A percentile compares a stretch with the other conserved stretches of the same genome.
phyloP scores from a whole-genome alignment of 495 filamentous ascomycete genomes.

The Aspergillus wentii region DNA sequence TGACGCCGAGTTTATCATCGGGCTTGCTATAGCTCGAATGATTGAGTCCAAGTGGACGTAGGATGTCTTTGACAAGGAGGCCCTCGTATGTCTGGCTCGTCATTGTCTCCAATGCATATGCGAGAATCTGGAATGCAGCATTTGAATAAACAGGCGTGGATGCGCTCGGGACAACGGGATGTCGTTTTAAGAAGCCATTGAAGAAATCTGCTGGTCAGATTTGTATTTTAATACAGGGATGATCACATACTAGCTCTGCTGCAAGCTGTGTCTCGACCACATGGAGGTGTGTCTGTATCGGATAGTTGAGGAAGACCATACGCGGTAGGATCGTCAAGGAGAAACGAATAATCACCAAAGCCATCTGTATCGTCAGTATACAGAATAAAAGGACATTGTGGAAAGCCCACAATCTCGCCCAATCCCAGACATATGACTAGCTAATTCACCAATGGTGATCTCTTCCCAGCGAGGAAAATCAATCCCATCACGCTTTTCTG shows the following conservation, averaged over 20 bases:
- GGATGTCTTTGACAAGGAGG: constrained; percentile 19
- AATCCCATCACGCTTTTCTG: constrained; percentile 23
- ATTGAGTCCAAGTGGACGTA: constrained; percentile 35
- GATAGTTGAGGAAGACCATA: constrained; percentile 36
- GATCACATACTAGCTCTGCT: constrained; percentile 13
- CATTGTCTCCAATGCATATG: constrained; percentile 46
- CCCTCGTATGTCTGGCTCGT: constrained; percentile 6
- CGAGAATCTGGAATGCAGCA: constrained; percentile 51
- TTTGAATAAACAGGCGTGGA: constrained; percentile 56
- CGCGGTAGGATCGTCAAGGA: constrained; percentile 5
- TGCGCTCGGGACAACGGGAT: constrained; percentile 45
- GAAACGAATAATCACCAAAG: constrained; percentile 6
- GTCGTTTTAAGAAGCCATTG: constrained; percentile 37
- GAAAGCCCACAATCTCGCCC: constrained; percentile 33
- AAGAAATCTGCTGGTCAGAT: constrained; percentile 43
- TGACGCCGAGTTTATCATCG: constrained; percentile 19
- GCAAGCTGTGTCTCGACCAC: constrained; percentile 15
- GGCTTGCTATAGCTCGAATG: constrained; percentile 28
- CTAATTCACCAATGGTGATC: constrained; percentile 49
- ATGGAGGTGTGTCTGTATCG: constrained; percentile 12
- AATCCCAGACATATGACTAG: constrained; percentile 48
- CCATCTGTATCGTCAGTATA: constrained; percentile 12
- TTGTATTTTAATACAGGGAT: background rate
- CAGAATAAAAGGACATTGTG: background rate
- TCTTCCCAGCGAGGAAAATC: constrained; percentile 45